Evolutionary conservation across 1,284 basidiomycete species (phyloP).

Genomic region (Pseudozyma sp.): DNA sequence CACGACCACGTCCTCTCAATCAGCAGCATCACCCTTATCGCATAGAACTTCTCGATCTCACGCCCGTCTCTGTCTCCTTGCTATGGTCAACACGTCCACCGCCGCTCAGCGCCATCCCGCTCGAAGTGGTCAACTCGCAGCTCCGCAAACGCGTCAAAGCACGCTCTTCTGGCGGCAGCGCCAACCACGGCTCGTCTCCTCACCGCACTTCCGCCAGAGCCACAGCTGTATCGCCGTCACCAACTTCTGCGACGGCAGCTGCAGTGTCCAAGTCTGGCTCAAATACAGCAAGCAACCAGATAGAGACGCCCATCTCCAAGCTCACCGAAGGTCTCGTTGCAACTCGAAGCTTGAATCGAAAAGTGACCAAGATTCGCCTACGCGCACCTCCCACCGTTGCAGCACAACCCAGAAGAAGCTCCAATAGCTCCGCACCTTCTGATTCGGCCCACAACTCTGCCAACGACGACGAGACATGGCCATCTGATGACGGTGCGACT

Average conservation of each 20-base stretch:
- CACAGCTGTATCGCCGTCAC: slow-evolving; percentile 41
- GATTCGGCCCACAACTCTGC: slow-evolving; percentile 39
- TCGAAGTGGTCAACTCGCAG: slow-evolving; percentile 41
- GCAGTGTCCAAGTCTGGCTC: slow-evolving; percentile 24
- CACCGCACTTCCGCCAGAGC: slow-evolving; percentile 33
- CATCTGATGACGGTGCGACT: slow-evolving; percentile 52
- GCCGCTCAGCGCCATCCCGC: slow-evolving; percentile 56
- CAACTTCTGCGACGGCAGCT: slow-evolving; percentile 32
- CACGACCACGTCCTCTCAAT: slow-evolving; percentile 31
- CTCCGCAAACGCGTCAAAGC: slow-evolving; percentile 40
- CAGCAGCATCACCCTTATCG: slow-evolving; percentile 57
- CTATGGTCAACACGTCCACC: slow-evolving; percentile 60
- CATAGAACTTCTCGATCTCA: slow-evolving; percentile 60
- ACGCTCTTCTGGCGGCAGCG: slow-evolving; percentile 7
- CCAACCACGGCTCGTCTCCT: slow-evolving; percentile 27
- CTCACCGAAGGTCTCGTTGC: slow-evolving; percentile 52
- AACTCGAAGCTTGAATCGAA: slow-evolving; percentile 54
- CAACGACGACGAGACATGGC: slow-evolving; percentile 52
- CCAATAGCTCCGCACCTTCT: slow-evolving; percentile 38
- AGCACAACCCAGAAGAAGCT: slow-evolving; percentile 38
- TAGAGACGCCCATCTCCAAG: slow-evolving; percentile 41
- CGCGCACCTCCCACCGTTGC: slow-evolving; percentile 35
- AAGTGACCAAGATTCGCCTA: slow-evolving; percentile 53
- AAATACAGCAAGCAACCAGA: not conserved
- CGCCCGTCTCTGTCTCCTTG: slow-evolving; percentile 59